Percentiles rank a stretch among this genome's conserved stretches.
phyloP scores from a whole-genome alignment of 2,329 filamentous ascomycete species.

The Claviceps sp. region DNA sequence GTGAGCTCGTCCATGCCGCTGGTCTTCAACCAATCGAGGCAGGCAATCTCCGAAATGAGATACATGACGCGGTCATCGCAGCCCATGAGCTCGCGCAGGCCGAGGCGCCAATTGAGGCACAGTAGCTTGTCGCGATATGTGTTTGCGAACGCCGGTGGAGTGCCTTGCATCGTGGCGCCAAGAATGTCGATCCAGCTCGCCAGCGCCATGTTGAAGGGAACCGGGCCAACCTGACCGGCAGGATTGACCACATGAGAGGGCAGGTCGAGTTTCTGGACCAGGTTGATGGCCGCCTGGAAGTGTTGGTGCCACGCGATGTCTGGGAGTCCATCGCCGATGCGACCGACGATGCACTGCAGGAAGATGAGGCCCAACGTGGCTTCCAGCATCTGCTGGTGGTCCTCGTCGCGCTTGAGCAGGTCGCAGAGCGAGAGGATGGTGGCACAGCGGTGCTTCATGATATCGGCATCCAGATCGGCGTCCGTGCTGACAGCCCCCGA shows the following conservation, averaged over 20 bases:
- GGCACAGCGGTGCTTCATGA: conserved; percentile 81
- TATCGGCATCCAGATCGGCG: conserved; percentile 75
- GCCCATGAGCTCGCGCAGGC: conserved; percentile 87
- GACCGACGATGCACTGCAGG: conserved; percentile 85
- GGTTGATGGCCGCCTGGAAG: conserved; percentile 77
- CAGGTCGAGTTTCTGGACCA: conserved; percentile 76
- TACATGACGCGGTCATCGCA: conserved; percentile 98
- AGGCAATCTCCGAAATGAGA: conserved; percentile 92
- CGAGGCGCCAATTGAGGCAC: conserved; percentile 49
- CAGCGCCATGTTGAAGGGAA: conserved; percentile 90
- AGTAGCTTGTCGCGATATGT: conserved; percentile 94
- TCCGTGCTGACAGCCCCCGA: conserved; percentile 43
- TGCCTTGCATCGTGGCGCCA: conserved; percentile 80
- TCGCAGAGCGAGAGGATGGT: conserved; percentile 79
- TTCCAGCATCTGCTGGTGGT: conserved; percentile 82
- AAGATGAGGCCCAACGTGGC: conserved; percentile 91
- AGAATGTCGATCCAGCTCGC: conserved; percentile 95
- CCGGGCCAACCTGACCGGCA: conserved; percentile 37
- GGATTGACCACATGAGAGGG: conserved; percentile 51
- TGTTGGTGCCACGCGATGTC: conserved; percentile 97
- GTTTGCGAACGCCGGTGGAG: conserved; percentile 77
- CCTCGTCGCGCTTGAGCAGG: conserved; percentile 62
- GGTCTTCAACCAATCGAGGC: conserved; percentile 76
- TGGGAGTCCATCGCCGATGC: conserved; percentile 68
- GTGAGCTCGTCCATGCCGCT: conserved; percentile 74